Conservation (phyloP, 192 early-diverging fungal genomes). For the Pecoramyces ruminantium region DNA sequence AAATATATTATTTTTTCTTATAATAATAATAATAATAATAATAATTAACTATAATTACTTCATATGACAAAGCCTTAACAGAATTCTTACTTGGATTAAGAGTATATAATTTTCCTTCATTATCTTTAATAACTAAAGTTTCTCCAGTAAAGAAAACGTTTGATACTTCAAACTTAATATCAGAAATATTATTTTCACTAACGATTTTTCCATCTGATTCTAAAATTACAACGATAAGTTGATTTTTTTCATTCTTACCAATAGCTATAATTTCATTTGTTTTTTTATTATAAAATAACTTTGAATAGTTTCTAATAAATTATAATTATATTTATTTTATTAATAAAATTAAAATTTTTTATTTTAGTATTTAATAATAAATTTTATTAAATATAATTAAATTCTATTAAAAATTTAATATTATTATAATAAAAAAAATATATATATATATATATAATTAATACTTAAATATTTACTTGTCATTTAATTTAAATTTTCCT, state of each 20-base stretch:
- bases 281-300: background rate
- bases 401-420: too few species aligned
- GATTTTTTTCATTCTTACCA: background rate
- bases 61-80: background rate
- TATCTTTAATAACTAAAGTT: background rate
- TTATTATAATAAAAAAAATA: too few species aligned
- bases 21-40: too few species aligned
- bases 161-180: background rate
- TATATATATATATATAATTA: too few species aligned
- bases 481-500: background rate
- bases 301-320: background rate
- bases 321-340: too few species aligned
- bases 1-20: too few species aligned
- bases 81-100: background rate
- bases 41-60: background rate
- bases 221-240: background rate
- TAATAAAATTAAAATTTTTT: too few species aligned
- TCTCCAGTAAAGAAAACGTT: background rate
- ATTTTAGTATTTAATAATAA: too few species aligned
- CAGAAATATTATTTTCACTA: background rate
- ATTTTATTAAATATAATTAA: too few species aligned
- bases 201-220: background rate
- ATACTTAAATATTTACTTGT: background rate
- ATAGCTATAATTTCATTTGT: background rate
- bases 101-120: background rate